Percentiles rank a stretch among this genome's conserved stretches.
These are phyloP conservation scores for Yarrowia osloensis DNA, from an alignment of 805 yeast species.

Conservation along the genomic window DNA sequence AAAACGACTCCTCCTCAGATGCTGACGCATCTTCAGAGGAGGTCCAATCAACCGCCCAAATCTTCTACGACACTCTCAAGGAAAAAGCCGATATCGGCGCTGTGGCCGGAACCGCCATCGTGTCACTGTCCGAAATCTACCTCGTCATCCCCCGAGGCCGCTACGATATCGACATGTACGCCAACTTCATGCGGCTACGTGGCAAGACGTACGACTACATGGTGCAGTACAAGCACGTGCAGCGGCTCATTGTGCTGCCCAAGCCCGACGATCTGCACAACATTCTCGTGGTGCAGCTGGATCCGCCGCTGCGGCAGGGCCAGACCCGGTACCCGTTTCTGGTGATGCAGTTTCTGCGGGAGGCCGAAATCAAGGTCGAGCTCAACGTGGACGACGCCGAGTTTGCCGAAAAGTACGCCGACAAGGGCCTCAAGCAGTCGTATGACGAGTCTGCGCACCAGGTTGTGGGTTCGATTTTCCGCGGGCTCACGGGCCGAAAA, in stretches of 20 bases:
- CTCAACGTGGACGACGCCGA: conserved; percentile 82
- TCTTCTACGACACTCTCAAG: conserved; percentile 85
- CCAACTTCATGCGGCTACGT: conserved; percentile 80
- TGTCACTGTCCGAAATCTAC: conserved; percentile 84
- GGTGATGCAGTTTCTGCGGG: conserved; percentile 83
- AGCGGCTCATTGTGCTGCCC: conserved; percentile 87
- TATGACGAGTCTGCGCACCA: conserved; percentile 84
- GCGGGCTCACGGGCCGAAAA: conserved; percentile 86
- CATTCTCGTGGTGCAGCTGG: conserved; percentile 82
- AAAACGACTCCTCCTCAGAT: no score
- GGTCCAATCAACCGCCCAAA: conserved; percentile 72
- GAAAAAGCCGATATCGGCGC: conserved; percentile 94
- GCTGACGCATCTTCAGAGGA: conserved; percentile 45
- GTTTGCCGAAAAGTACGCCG: conserved; percentile 72
- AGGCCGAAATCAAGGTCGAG: conserved; percentile 89
- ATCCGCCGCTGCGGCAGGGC: conserved; percentile 97
- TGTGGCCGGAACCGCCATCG: conserved; percentile 92
- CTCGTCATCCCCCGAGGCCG: conserved; percentile 98
- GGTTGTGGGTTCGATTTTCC: conserved; percentile 83
- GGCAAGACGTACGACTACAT: conserved; percentile 98
- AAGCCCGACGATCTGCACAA: conserved; percentile 93
- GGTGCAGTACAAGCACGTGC: conserved; percentile 84
- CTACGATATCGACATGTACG: conserved; percentile 93
- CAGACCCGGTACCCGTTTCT: conserved; percentile 94
- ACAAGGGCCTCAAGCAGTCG: conserved; percentile 59